Conservation (phyloP, 2,329 filamentous ascomycete genomes). For the Pseudocercospora macadamiae region DNA sequence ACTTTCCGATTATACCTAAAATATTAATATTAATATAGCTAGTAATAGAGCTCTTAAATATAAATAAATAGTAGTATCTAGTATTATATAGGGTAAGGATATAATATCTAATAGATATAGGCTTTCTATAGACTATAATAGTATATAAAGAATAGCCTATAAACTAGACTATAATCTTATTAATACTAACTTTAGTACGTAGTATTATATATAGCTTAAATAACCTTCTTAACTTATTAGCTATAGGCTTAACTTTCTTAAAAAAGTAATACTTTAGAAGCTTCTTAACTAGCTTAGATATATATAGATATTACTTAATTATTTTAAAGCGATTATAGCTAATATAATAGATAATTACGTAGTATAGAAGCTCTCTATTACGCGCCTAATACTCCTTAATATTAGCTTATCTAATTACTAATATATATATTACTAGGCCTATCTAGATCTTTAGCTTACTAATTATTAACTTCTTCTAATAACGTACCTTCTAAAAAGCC, state of each 20-base stretch:
- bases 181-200: not conserved
- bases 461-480: not conserved
- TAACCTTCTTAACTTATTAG: not conserved
- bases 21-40: constrained; percentile 5
- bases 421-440: not conserved
- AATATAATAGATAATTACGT: not conserved
- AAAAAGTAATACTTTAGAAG: not conserved
- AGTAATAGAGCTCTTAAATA: constrained; percentile 9
- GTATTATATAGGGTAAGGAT: not conserved
- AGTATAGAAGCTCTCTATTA: not conserved
- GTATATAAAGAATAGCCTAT: not conserved
- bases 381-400: not conserved
- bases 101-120: not conserved
- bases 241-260: constrained; percentile 1
- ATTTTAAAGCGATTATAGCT: not conserved
- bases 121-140: constrained; percentile 1
- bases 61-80: constrained; percentile 3
- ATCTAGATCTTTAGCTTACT: not conserved
- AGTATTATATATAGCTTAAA: constrained; percentile 1
- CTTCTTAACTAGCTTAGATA: not conserved
- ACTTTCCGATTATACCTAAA: too few relatives aligned
- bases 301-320: not conserved
- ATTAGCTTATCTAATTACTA: not conserved
- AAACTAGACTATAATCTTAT: constrained; percentile 6
- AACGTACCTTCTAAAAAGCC: not conserved